Conservation (phyloP, 2,329 filamentous ascomycete genomes). For the Paracamarosporium sp. region DNA sequence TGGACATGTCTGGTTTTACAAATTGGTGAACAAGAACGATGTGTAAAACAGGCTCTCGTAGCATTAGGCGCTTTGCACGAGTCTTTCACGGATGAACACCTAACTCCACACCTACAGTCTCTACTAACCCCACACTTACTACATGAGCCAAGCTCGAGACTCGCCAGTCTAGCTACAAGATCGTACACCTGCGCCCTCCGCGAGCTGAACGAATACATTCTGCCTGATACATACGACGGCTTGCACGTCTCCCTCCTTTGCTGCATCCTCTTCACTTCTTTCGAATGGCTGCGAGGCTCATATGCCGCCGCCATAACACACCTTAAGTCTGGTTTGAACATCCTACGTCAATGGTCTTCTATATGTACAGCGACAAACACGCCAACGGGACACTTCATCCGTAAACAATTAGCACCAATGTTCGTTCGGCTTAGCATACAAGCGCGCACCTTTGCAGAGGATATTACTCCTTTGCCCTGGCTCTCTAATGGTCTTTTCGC, state of each 20-base stretch:
- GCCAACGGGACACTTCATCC: constrained; percentile 10
- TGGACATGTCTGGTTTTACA: constrained; percentile 9
- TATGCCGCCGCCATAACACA: constrained; percentile 3
- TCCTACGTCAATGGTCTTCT: constrained; percentile 7
- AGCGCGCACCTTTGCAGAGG: constrained; percentile 4
- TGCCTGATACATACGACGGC: not conserved
- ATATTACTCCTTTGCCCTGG: constrained; percentile 3
- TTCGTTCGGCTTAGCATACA: constrained; percentile 8
- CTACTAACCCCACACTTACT: not conserved
- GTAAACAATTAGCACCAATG: constrained; percentile 5
- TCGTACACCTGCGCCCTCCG: constrained; percentile 6
- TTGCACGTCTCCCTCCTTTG: constrained; percentile 10
- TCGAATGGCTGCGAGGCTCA: constrained; percentile 13
- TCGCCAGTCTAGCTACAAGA: not conserved
- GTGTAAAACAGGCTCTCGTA: constrained; percentile 8
- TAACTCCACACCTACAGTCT: not conserved
- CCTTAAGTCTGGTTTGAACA: not conserved
- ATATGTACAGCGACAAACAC: not conserved
- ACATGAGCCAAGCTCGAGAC: not conserved
- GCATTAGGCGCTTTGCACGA: constrained; percentile 9
- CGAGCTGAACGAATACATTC: constrained; percentile 2
- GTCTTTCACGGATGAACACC: constrained; percentile 4
- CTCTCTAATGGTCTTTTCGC: not conserved
- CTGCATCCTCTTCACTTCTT: constrained; percentile 10
- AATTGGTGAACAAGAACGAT: not conserved